Percentiles rank a stretch among this genome's conserved stretches.
Conservation (phyloP, 768 basidiomycete species). For the Amanita brunnescens region DNA sequence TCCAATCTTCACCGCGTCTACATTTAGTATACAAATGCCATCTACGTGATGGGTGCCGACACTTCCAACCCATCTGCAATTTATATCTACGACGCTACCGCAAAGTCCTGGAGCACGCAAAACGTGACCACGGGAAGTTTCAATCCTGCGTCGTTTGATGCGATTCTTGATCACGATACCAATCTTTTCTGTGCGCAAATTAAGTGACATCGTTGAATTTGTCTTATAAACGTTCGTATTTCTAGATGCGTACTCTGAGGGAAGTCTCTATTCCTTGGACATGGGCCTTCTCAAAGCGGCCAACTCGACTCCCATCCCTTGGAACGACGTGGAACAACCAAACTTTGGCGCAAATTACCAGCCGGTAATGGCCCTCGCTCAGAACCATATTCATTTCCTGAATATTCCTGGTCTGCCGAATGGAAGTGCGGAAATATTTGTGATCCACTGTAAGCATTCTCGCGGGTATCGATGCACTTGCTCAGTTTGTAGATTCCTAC, state of each 20-base stretch:
- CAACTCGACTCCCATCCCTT: conserved; percentile 45
- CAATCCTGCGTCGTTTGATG: conserved; percentile 53
- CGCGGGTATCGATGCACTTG: no score
- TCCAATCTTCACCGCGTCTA: conserved; percentile 1
- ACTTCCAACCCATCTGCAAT: conserved; percentile 55
- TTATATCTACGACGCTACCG: conserved; percentile 73
- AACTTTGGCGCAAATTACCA: conserved; percentile 45
- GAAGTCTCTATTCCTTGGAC: conserved; percentile 60
- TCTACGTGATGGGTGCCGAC: conserved; percentile 81
- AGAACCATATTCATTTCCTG: conserved; percentile 70
- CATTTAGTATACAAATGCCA: conserved; percentile 68
- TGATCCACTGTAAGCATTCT: conserved; percentile 58
- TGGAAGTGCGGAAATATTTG: conserved; percentile 59
- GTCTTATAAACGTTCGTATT: neutral
- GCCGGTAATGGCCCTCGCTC: conserved; percentile 60
- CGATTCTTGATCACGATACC: conserved; percentile 91
- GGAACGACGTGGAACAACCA: conserved; percentile 52
- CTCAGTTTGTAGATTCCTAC: conserved; percentile 39
- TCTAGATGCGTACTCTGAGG: conserved; percentile 62
- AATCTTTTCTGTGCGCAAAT: conserved; percentile 68
- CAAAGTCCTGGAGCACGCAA: conserved; percentile 76
- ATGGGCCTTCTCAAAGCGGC: conserved; percentile 59
- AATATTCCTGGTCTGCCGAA: conserved; percentile 47
- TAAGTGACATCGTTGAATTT: conserved; percentile 1
- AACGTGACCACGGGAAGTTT: conserved; percentile 39